Evolutionary conservation across 176 grass and related monocot genomes (phyloP), one percentile per base, ranked within the genome.

Genomic region (Oryza glumipatula): DNA sequence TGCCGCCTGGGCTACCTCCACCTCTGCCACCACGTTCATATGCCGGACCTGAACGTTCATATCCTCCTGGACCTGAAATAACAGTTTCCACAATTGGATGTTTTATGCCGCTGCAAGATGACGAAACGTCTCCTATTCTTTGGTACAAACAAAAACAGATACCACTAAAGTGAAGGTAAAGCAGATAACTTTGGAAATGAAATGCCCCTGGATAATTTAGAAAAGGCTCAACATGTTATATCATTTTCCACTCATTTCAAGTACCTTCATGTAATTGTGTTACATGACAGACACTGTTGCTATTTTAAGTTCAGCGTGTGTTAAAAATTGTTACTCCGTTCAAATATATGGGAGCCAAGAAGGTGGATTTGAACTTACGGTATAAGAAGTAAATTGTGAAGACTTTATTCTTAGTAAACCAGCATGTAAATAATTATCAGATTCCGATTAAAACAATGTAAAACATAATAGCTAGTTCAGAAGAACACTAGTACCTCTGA

Each of bases 21-120:
- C 82, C 79, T 69, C 79, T 86, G 39, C 90, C 86, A 75, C 95
- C 88, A 0, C 90, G 86, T 28, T 94, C 93, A 74, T 98, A 98
- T 68, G 89, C 93, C 77, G 76, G 85, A 74, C 86, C 86, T 90
- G 58, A 63, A 1, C 90, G 86, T n/a, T 94, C 93, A 70, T 98
- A 98, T 56, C 91, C 96, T 56, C 91, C 96, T 77, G 79, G 85
- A 74, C 86, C 86, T 88, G 80, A 32, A 33, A 82, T 41, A 49
- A 44, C 21, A 86, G 43, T 76, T 80, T 9, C 2, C 74, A 87
- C 32, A 70, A 35, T 5, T 75, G 51, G 13, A 74, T 82, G 33
- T 64, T 64, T 32, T 60, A 70, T 51, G 74, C 30, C 24, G 44
- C 24, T 70, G 9, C 2, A 69, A 75, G 21, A 84, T 65, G 24